Base-by-base conservation (phyloP, 176 grass and related monocot genomes). In the Musa troglodytarum region DNA sequence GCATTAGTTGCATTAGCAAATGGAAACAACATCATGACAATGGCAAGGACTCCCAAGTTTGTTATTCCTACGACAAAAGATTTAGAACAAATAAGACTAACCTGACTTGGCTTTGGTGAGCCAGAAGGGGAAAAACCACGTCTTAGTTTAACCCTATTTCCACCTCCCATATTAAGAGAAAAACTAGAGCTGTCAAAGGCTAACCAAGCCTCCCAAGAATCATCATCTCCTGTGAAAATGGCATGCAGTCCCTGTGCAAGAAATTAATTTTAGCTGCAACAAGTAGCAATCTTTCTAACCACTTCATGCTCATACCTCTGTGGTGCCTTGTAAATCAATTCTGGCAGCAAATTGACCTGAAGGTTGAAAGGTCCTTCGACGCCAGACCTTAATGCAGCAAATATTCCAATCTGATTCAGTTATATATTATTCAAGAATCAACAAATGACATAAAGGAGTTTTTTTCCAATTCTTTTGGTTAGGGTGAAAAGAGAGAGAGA, bases 181-280 rank as follows among this genome's bases (percentile, higher is more conserved):
- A 89, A 89, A 81, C 92, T 83, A 69, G 81, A 73, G 15, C 50
- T 84, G 63, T 96, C 88, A 84, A 82, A 91, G 49, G 88, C 84
- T 83, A 99, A 88, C 82, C 80, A 94, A 74, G 95, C 90, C 76
- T 99, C 95, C 95, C 95, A 98, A 26, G 82, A 91, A 88, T 89
- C 80, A 86, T 93, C 90, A 57, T 89, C 88, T 80, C 95, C 90
- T 63, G 95, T 98, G 84, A 98, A 98, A 78, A 99, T 75, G 77
- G 82, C 88, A 80, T 98, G 95, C 80, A 92, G 77, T 28, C 81
- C 90, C 95, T 98, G 49, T 65, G 82, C 68, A 82, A 1, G 52
- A 75, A 75, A 65, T 72, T 77, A 69, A 54, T 49, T 85, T 92
- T 71, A 84, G 78, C 17, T 50, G 50, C 54, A 59, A 65, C 8